phyloP scores from a whole-genome alignment of 2,329 filamentous ascomycete species.

The Talaromyces amestolkiae region DNA sequence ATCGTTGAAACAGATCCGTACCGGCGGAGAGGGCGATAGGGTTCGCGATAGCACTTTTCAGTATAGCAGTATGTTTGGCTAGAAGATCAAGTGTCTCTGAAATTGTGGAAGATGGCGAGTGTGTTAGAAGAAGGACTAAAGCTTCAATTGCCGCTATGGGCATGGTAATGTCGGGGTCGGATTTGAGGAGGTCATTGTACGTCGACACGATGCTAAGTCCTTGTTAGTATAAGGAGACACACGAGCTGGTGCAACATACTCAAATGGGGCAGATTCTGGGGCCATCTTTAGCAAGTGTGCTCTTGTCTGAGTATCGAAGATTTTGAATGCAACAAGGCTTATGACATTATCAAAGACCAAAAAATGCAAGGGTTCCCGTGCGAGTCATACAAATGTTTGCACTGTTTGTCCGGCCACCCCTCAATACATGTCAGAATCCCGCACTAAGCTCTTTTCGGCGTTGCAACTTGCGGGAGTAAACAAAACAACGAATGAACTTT shows the following conservation, averaged over 20 bases:
- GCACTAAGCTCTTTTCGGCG: slow-evolving; percentile 31
- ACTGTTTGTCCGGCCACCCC: slow-evolving; percentile 35
- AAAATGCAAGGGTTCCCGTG: background rate
- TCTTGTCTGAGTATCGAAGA: background rate
- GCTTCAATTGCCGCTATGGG: slow-evolving; percentile 92
- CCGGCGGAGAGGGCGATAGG: slow-evolving; percentile 89
- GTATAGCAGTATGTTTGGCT: slow-evolving; percentile 69
- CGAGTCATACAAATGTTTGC: slow-evolving; percentile 33
- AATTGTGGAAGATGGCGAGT: slow-evolving; percentile 78
- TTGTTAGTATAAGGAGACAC: slow-evolving; percentile 21
- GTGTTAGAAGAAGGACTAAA: slow-evolving; percentile 79
- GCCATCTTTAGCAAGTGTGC: slow-evolving; percentile 27
- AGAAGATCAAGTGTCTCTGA: slow-evolving; percentile 90
- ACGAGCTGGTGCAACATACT: slow-evolving; percentile 30
- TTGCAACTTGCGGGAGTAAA: slow-evolving; percentile 27
- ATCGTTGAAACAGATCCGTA: slow-evolving; percentile 92
- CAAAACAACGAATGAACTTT: slow-evolving; percentile 25
- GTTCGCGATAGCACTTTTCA: slow-evolving; percentile 79
- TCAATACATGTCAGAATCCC: slow-evolving; percentile 23
- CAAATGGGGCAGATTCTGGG: slow-evolving; percentile 36
- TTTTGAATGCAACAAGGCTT: background rate
- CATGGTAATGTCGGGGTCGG: slow-evolving; percentile 86
- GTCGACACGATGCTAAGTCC: slow-evolving; percentile 58
- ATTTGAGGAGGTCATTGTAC: slow-evolving; percentile 62
- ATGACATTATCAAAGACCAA: background rate